Conservation (phyloP, 75 land plant species). For the Pinus albicaulis region DNA sequence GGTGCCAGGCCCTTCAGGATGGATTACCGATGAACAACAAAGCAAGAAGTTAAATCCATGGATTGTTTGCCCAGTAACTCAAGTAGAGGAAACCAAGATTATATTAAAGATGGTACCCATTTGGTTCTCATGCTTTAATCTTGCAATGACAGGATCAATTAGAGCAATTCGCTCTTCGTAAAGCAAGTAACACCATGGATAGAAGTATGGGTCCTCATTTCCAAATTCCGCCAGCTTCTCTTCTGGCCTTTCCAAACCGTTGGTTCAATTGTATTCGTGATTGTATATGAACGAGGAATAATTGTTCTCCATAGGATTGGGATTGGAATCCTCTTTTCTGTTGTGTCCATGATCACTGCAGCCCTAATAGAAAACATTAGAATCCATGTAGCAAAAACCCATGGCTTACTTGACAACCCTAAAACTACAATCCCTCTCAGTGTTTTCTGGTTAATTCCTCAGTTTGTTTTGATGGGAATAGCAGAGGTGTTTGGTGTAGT, state of each 20-base stretch:
- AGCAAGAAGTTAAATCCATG: neutral
- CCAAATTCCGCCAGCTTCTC: conserved; percentile 43
- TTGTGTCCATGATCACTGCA: conserved; percentile 43
- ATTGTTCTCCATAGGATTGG: conserved; percentile 66
- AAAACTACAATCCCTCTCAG: conserved; percentile 36
- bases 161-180: conserved; percentile 46
- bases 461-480: conserved; percentile 49
- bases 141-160: conserved; percentile 22
- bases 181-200: conserved; percentile 64
- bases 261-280: conserved; percentile 29
- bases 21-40: neutral
- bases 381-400: conserved; percentile 3
- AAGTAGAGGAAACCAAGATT: conserved; percentile 51
- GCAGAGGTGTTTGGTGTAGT: conserved; percentile 57
- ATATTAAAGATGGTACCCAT: conserved; percentile 51
- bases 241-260: conserved; percentile 31
- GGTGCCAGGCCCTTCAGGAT: neutral
- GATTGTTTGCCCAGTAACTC: conserved; percentile 20
- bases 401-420: conserved; percentile 4
- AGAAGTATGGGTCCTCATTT: conserved; percentile 24
- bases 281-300: conserved; percentile 57
- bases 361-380: conserved; percentile 50
- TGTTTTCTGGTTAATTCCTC: conserved; percentile 80
- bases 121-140: conserved; percentile 37
- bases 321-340: conserved; percentile 39